Evolutionary conservation across 768 basidiomycete genomes (phyloP), one percentile per base, ranked within the genome.

Genomic region (Russula brevipes): DNA sequence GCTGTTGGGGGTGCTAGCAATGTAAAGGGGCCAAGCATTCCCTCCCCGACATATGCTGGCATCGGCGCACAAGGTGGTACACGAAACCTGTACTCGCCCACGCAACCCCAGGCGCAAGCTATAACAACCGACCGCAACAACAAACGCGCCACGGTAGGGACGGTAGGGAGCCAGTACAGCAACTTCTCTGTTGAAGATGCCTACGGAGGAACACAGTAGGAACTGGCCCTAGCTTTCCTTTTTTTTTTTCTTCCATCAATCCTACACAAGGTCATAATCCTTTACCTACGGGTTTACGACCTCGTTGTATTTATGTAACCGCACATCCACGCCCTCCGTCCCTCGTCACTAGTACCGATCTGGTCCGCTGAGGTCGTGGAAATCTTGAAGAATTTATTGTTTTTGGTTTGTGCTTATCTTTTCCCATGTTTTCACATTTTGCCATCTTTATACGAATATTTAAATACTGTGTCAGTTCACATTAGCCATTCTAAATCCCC

Each of bases 71-170:
- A 59, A 51, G 53, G 57, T 38, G 70, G 73, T 52, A 75, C 76
- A 73, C 71, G 74, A 35, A 69, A 67, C 3, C 68, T 77, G 8
- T 76, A 76, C 63, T 70, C 75, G 5, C 75, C 73, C 10, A 64
- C 64, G 24, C 66, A 16, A 24, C 30, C 50, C 8, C 50, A 58
- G 49, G 36, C 19, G 44, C 53, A 55, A 46, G 52, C 33, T 30
- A 52, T 38, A 3, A 52, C 63, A 11, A 53, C 58, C 17, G 54
- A 41, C 24, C 57, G 3, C 47, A 65, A 16, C 57, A 69, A 33
- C 5, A 70, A 68, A 64, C 72, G 69, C 59, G 65, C 69, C 0
- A 73, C 72, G 35, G 62, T 66, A 45, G 59, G 63, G 54, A 72
- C 72, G 35, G 62, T 66, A 45, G 59, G 63, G 54, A 72, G 72